Evolutionary conservation across 139 green algal species (phyloP).

Genomic region (Coccomyxa sp.): DNA sequence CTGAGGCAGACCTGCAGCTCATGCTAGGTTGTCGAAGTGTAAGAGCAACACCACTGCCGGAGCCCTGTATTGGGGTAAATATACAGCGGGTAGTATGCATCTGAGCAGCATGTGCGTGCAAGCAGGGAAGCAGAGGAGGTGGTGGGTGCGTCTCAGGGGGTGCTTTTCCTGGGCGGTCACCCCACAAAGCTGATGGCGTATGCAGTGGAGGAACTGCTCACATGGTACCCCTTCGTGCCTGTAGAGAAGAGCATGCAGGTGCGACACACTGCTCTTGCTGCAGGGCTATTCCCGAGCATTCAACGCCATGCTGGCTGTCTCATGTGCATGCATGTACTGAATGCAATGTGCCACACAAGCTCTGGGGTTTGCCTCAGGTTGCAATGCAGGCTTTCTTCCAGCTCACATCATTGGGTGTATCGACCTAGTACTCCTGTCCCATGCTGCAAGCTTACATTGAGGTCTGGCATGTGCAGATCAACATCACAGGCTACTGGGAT

Average conservation of each 20-base stretch:
- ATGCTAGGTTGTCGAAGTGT: too few relatives aligned
- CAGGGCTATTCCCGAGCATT: not conserved
- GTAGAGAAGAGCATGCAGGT: not conserved
- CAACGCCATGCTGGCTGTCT: not conserved
- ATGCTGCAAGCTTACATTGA: too few relatives aligned
- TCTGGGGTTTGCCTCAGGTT: too few relatives aligned
- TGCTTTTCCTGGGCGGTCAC: constrained; percentile 1
- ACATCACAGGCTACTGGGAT: constrained; percentile 1
- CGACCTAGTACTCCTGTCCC: not conserved
- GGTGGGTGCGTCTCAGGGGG: not conserved
- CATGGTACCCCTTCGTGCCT: not conserved
- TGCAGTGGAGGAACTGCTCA: not conserved
- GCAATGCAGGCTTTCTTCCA: not conserved
- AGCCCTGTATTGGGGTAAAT: too few relatives aligned
- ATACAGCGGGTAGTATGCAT: too few relatives aligned
- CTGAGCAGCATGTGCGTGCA: too few relatives aligned
- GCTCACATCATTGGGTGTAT: not conserved
- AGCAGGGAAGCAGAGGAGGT: not conserved
- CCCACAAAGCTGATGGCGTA: not conserved
- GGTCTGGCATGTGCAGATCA: constrained; percentile 1
- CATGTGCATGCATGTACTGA: not conserved
- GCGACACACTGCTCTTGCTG: not conserved
- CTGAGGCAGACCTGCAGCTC: too few relatives aligned
- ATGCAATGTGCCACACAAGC: too few relatives aligned
- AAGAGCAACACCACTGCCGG: too few relatives aligned